Conservation (phyloP, 768 basidiomycete species). For the Pulveroboletus sp. region DNA sequence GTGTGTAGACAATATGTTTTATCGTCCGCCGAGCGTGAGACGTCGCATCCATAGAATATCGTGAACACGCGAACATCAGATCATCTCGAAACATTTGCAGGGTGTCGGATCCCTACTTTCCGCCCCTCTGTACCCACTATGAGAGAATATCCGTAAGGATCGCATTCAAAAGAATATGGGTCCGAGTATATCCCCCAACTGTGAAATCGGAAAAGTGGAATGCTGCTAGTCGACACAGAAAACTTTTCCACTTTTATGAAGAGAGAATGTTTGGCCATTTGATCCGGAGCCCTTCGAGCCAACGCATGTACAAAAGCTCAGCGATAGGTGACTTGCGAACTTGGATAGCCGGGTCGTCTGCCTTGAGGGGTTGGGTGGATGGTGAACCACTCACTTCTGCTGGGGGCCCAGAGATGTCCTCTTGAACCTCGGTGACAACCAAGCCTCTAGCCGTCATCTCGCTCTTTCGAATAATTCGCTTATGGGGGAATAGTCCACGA, state of each 20-base stretch:
- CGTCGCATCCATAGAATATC: conserved; percentile 4
- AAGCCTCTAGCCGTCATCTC: conserved; percentile 83
- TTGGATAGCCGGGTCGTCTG: conserved; percentile 38
- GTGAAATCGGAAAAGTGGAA: not conserved
- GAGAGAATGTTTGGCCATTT: conserved; percentile 79
- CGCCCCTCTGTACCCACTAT: too few species aligned
- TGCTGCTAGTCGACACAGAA: not conserved
- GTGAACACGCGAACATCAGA: conserved; percentile 11
- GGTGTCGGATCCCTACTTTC: not conserved
- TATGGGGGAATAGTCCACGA: conserved; percentile 76
- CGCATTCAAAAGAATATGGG: conserved; percentile 1
- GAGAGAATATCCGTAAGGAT: not conserved
- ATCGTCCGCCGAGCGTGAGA: not conserved
- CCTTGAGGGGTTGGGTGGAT: conserved; percentile 28
- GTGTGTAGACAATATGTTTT: too few species aligned
- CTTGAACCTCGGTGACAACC: conserved; percentile 76
- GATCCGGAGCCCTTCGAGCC: conserved; percentile 87
- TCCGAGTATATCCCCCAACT: not conserved
- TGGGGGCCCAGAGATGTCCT: conserved; percentile 56
- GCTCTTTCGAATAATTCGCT: conserved; percentile 71
- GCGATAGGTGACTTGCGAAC: conserved; percentile 83
- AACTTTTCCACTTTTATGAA: conserved; percentile 10
- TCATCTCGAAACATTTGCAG: not conserved
- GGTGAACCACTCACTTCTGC: conserved; percentile 30
- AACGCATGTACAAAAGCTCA: conserved; percentile 94